Evolutionary conservation across 495 filamentous ascomycete genomes (phyloP).

Genomic region (Podospora pseudoanserina): DNA sequence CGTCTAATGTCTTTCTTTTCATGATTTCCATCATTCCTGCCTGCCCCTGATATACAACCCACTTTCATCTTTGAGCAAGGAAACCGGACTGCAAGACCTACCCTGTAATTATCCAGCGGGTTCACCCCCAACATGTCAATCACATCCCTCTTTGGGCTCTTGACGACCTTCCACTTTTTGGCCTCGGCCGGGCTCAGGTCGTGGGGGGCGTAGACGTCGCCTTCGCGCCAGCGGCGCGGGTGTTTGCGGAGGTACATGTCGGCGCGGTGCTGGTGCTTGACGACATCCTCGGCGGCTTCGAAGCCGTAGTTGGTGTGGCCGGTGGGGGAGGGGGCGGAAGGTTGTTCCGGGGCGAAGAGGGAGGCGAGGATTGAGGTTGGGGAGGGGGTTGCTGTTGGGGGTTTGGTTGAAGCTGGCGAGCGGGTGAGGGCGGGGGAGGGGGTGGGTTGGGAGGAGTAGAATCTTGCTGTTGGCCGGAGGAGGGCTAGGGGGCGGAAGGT

Average conservation of each 20-base stretch:
- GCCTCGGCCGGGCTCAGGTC: conserved; percentile 75
- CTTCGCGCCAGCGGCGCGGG: conserved; percentile 59
- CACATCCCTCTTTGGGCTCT: conserved; percentile 56
- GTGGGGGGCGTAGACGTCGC: conserved; percentile 87
- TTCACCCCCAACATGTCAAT: conserved; percentile 79
- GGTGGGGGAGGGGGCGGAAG: not conserved
- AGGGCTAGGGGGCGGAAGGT: not conserved
- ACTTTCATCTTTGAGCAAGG: too few species aligned
- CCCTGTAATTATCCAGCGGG: conserved; percentile 80
- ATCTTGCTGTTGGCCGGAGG: not conserved
- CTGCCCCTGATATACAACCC: too few species aligned
- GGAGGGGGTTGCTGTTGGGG: not conserved
- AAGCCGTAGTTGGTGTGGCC: not conserved
- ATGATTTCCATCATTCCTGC: too few species aligned
- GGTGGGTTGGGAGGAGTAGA: not conserved
- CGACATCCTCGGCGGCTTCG: not conserved
- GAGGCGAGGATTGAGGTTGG: not conserved
- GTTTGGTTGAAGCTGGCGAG: not conserved
- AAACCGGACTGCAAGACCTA: conserved; percentile 38
- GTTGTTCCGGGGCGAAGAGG: not conserved
- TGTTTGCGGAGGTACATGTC: conserved; percentile 42
- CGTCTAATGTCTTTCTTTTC: too few species aligned
- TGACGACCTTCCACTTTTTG: conserved; percentile 53
- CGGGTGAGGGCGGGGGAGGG: not conserved
- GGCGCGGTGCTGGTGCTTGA: conserved; percentile 9